Evolutionary conservation across 1,284 basidiomycete species (phyloP).

Genomic region (Wallemia hederae): DNA sequence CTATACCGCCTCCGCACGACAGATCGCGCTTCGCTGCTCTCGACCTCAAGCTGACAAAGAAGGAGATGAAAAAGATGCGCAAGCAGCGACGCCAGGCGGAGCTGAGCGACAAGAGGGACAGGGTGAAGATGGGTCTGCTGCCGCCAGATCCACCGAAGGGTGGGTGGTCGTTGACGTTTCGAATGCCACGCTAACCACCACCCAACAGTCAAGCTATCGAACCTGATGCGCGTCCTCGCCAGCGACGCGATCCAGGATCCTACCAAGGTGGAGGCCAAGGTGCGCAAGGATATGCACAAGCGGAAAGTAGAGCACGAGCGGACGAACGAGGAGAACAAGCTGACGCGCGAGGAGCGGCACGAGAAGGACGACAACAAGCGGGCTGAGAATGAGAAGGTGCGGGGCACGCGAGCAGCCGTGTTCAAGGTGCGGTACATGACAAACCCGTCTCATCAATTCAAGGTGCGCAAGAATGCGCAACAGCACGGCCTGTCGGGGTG

Average conservation of each 20-base stretch:
- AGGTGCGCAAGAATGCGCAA: slow-evolving; percentile 82
- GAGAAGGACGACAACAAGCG: slow-evolving; percentile 67
- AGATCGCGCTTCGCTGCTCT: slow-evolving; percentile 45
- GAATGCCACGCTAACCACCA: slow-evolving; percentile 1
- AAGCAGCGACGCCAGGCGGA: slow-evolving; percentile 64
- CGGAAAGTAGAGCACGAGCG: slow-evolving; percentile 69
- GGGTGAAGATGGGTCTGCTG: slow-evolving; percentile 79
- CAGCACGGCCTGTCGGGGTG: slow-evolving; percentile 64
- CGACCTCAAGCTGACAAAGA: slow-evolving; percentile 66
- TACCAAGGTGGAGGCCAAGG: slow-evolving; percentile 82
- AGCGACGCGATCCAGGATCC: slow-evolving; percentile 90
- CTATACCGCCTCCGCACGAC: slow-evolving; percentile 67
- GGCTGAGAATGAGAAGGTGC: slow-evolving; percentile 42
- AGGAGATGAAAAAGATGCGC: slow-evolving; percentile 92
- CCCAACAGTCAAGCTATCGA: slow-evolving; percentile 60
- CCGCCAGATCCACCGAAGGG: slow-evolving; percentile 89
- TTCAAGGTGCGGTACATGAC: slow-evolving; percentile 77
- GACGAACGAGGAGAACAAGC: slow-evolving; percentile 62
- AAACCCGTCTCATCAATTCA: slow-evolving; percentile 84
- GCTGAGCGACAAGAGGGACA: slow-evolving; percentile 76
- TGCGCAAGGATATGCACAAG: slow-evolving; percentile 70
- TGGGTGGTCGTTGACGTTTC: slow-evolving; percentile 14
- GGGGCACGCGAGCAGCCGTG: slow-evolving; percentile 55
- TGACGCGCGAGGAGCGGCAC: slow-evolving; percentile 61
- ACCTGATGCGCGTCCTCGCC: slow-evolving; percentile 92